phyloP scores from a whole-genome alignment of 805 yeast genomes.

The Suhomyces prunicola region DNA sequence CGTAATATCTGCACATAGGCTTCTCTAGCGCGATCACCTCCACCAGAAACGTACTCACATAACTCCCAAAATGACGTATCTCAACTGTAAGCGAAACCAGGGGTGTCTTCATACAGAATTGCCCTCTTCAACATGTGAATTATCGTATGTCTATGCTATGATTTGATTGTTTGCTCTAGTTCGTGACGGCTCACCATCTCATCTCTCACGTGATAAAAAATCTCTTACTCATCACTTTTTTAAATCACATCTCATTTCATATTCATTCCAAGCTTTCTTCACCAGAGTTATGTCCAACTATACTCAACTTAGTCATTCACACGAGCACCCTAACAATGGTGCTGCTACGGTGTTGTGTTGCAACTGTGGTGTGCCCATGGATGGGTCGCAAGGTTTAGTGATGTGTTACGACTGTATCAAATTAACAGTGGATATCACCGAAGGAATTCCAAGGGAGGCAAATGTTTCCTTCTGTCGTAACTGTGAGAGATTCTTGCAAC shows the following conservation, averaged over 20 bases:
- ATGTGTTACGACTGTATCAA: constrained; percentile 98
- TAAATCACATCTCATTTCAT: neutral
- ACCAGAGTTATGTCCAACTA: constrained; percentile 44
- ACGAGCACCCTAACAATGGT: constrained; percentile 24
- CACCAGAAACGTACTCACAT: neutral
- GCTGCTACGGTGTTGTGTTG: constrained; percentile 92
- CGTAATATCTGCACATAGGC: neutral
- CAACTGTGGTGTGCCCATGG: constrained; percentile 98
- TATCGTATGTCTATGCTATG: neutral
- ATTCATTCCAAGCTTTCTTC: constrained; percentile 21
- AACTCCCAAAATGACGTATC: no score
- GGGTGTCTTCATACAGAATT: neutral
- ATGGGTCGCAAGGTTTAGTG: constrained; percentile 87
- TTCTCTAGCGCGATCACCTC: neutral
- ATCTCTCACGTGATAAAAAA: constrained; percentile 5
- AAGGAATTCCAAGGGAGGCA: constrained; percentile 89
- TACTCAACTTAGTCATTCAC: constrained; percentile 37
- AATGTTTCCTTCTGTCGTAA: constrained; percentile 92
- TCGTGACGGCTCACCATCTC: neutral
- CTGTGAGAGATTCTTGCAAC: constrained; percentile 94
- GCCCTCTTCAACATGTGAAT: neutral
- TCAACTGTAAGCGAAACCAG: neutral
- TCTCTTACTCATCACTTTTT: constrained; percentile 1
- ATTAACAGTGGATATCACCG: constrained; percentile 88
- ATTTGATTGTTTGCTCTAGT: neutral